A percentile compares a stretch with the other conserved stretches of the same genome.
Conservation (phyloP, 164 flowering plant species). For the Brasenia schreberi region DNA sequence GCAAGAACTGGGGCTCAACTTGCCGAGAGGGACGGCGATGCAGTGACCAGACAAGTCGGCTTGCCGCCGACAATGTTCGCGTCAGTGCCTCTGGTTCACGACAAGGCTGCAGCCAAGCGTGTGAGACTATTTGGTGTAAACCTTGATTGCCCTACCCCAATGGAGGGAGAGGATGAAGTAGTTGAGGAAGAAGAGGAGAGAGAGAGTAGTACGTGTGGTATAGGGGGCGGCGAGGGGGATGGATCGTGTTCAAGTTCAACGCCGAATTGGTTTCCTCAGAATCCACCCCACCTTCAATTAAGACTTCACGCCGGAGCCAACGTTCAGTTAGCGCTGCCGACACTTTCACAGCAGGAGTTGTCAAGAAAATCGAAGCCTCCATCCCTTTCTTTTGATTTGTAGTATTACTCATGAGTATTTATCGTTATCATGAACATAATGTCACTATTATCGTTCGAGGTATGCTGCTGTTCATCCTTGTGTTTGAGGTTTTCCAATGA, state of each 20-base stretch:
- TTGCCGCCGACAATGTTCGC: conserved; percentile 25
- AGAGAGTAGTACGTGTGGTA: background rate
- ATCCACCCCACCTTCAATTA: background rate
- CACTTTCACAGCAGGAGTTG: background rate
- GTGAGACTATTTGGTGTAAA: conserved; percentile 85
- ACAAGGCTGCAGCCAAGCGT: conserved; percentile 43
- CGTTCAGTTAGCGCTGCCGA: background rate
- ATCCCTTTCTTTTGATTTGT: background rate
- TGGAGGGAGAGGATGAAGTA: conserved; percentile 4
- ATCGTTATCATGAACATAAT: background rate
- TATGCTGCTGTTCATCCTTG: background rate
- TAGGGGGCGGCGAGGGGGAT: background rate
- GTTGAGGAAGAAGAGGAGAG: background rate
- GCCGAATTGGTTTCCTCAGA: background rate
- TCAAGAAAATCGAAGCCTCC: background rate
- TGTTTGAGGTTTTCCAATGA: background rate
- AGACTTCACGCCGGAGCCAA: background rate
- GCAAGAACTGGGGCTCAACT: background rate
- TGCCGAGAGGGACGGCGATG: background rate
- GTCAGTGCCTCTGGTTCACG: conserved; percentile 74
- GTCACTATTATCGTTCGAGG: background rate
- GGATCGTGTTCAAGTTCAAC: background rate
- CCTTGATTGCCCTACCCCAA: conserved; percentile 61
- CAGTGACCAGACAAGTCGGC: background rate
- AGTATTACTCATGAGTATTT: background rate